Evolutionary conservation across 441 rosid genomes (phyloP).

Genomic region (Gossypium aridum): DNA sequence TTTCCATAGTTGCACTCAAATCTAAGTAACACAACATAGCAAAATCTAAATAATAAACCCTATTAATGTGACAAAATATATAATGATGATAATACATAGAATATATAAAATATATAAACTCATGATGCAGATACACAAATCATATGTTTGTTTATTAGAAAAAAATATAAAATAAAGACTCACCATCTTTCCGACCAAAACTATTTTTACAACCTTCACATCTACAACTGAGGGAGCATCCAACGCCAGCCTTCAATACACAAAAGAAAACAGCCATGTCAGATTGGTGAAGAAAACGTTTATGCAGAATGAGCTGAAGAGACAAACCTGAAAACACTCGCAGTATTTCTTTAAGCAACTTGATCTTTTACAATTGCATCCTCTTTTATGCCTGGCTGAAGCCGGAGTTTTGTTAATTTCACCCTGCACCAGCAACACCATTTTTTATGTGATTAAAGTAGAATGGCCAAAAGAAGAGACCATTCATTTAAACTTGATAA

Average conservation of each 20-base stretch:
- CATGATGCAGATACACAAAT: neutral
- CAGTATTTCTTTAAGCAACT: constrained; percentile 65
- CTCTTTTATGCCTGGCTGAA: constrained; percentile 61
- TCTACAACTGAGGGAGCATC: constrained; percentile 61
- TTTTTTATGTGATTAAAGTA: neutral
- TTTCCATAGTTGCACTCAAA: too few relatives aligned
- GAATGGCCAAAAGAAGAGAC: neutral
- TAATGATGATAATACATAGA: neutral
- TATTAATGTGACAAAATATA: neutral
- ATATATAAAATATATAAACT: neutral
- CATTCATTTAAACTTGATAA: neutral
- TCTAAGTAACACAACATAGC: too few relatives aligned
- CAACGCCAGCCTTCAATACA: constrained; percentile 48
- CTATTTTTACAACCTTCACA: constrained; percentile 58
- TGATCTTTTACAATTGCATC: constrained; percentile 69
- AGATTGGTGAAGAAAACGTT: constrained; percentile 14
- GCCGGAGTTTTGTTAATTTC: constrained; percentile 58
- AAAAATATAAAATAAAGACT: constrained; percentile 2
- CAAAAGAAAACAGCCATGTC: constrained; percentile 19
- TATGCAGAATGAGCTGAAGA: constrained; percentile 5
- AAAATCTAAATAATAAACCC: neutral
- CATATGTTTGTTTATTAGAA: neutral
- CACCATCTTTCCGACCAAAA: constrained; percentile 42
- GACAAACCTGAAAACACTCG: constrained; percentile 59
- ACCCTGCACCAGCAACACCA: constrained; percentile 28